Evolutionary conservation across 2,329 filamentous ascomycete genomes (phyloP).

Genomic region (Apiospora phragmitis): DNA sequence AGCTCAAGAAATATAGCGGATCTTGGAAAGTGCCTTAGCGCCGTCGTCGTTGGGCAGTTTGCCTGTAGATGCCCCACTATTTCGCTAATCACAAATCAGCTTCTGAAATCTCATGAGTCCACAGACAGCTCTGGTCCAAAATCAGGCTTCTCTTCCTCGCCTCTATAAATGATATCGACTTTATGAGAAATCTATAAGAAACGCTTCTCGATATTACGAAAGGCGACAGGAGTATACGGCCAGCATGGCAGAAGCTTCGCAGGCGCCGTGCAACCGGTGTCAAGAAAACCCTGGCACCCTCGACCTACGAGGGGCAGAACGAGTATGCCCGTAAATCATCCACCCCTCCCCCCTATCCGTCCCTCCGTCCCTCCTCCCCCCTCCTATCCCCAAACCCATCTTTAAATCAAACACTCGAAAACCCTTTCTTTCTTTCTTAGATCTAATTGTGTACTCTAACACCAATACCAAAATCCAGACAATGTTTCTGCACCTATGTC

Average conservation of each 20-base stretch:
- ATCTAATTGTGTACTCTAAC: no score
- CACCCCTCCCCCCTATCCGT: not conserved
- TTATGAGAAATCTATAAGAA: not conserved
- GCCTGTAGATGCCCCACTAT: not conserved
- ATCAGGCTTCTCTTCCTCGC: not conserved
- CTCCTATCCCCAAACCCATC: not conserved
- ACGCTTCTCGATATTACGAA: not conserved
- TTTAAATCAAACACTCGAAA: not conserved
- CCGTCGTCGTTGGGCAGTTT: not conserved
- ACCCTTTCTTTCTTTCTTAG: no score
- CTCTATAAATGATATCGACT: not conserved
- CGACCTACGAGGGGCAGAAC: conserved; percentile 30
- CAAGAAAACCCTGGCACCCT: conserved; percentile 30
- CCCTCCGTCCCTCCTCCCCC: conserved; percentile 9
- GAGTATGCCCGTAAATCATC: conserved; percentile 27
- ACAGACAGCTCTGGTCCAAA: not conserved
- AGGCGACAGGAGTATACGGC: not conserved
- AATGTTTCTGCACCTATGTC: conserved; percentile 79
- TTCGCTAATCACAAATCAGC: not conserved
- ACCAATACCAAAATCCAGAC: conserved; percentile 39
- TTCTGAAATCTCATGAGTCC: conserved; percentile 8
- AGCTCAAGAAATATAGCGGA: not conserved
- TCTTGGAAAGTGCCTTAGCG: not conserved
- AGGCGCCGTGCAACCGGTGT: conserved; percentile 31
- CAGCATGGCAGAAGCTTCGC: not conserved